Evolutionary conservation across 345 rosid genomes (phyloP).

Genomic region (Diplotaxis tenuifolia): DNA sequence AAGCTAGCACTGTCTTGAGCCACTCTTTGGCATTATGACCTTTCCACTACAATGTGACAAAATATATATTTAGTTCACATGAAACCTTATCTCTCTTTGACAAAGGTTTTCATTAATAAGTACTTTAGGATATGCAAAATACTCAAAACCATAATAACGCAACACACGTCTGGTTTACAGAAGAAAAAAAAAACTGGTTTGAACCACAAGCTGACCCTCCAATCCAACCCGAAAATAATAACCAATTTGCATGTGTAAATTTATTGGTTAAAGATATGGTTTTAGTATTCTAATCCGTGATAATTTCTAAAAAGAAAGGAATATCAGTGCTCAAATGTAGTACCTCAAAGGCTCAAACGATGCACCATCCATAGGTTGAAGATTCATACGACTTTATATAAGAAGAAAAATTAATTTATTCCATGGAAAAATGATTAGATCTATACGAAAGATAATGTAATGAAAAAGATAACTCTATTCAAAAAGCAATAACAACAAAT

Average conservation of each 20-base stretch:
- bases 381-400: neutral
- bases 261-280: neutral
- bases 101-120: neutral
- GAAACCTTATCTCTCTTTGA: neutral
- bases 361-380: neutral
- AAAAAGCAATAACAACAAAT: conserved; percentile 23
- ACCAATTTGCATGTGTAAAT: neutral
- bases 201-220: neutral
- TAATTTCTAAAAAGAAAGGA: neutral
- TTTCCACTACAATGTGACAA: conserved; percentile 32
- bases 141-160: neutral
- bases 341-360: neutral
- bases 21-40: conserved; percentile 40
- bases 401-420: neutral
- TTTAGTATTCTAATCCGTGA: neutral
- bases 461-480: conserved; percentile 25
- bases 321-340: neutral
- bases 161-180: neutral
- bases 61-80: conserved; percentile 14
- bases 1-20: conserved; percentile 35
- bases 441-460: conserved; percentile 19
- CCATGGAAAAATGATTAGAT: neutral
- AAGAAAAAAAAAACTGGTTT: neutral
- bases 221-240: neutral
- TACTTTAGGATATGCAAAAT: neutral